Conservation (phyloP, 768 basidiomycete species). For the Xerocomus potaroensis region DNA sequence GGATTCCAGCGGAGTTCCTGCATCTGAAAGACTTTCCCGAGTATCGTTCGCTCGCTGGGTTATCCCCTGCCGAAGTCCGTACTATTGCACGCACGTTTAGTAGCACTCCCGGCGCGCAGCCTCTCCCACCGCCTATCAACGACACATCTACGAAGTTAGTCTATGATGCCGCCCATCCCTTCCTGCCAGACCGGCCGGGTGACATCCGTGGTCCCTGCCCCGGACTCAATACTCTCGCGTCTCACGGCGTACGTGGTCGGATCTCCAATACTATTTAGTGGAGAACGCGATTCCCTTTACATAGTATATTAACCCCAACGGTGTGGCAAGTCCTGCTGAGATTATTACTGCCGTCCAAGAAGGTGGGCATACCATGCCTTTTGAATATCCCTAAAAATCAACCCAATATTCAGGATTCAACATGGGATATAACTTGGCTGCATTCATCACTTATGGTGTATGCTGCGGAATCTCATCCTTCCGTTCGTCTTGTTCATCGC, state of each 20-base stretch:
- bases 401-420: conserved; percentile 15
- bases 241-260: conserved; percentile 22
- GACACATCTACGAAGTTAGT: conserved; percentile 24
- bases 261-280: no score
- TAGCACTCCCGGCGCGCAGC: conserved; percentile 22
- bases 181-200: conserved; percentile 5
- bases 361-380: conserved; percentile 1
- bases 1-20: conserved; percentile 14
- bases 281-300: background rate
- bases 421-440: conserved; percentile 21
- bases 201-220: conserved; percentile 27
- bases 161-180: conserved; percentile 18
- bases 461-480: no score
- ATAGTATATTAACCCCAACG: conserved; percentile 16
- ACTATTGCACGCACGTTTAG: conserved; percentile 11
- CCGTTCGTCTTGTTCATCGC: background rate
- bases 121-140: conserved; percentile 20
- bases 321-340: conserved; percentile 21
- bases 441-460: conserved; percentile 22
- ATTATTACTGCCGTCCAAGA: conserved; percentile 24
- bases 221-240: conserved; percentile 23
- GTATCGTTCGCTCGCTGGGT: conserved; percentile 19
- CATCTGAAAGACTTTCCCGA: conserved; percentile 15
- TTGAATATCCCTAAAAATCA: background rate
- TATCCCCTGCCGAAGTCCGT: conserved; percentile 14